These are phyloP conservation scores for Bremia lactucae DNA, from an alignment of 352 stramenopile genomes.

Conservation along the genomic window DNA sequence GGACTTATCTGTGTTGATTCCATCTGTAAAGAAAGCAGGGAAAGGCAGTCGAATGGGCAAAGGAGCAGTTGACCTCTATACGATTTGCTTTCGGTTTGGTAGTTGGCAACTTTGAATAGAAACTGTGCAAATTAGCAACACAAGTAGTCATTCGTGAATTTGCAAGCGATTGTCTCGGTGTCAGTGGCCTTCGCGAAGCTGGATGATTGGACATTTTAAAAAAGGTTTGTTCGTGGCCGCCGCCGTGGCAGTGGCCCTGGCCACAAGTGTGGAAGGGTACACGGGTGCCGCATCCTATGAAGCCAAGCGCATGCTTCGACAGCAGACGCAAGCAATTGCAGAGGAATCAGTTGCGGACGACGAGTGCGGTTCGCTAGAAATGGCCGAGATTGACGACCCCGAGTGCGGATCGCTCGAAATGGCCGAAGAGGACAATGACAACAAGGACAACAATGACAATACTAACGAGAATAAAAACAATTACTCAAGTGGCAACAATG, in stretches of 20 bases:
- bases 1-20: too few relatives aligned
- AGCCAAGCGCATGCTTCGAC: slow-evolving; percentile 14
- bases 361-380: slow-evolving; percentile 16
- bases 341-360: slow-evolving; percentile 19
- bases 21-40: too few relatives aligned
- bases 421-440: slow-evolving; percentile 9
- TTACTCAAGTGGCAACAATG: too few relatives aligned
- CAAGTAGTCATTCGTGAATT: slow-evolving; percentile 20
- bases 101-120: too few relatives aligned
- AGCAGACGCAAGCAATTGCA: slow-evolving; percentile 6
- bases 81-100: too few relatives aligned
- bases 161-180: slow-evolving; percentile 7
- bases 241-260: slow-evolving; percentile 14
- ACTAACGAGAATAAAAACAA: too few relatives aligned
- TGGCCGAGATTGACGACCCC: slow-evolving; percentile 7
- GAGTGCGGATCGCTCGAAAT: slow-evolving; percentile 1
- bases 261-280: slow-evolving; percentile 14
- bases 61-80: too few relatives aligned
- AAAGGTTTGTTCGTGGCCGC: slow-evolving; percentile 19
- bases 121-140: too few relatives aligned
- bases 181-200: slow-evolving; percentile 1
- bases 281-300: slow-evolving; percentile 9
- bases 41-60: too few relatives aligned
- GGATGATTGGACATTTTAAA: slow-evolving; percentile 21
- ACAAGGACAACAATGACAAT: background rate